Evolutionary conservation across 2,329 filamentous ascomycete species (phyloP).

Genomic region (Pochonia chlamydosporia): DNA sequence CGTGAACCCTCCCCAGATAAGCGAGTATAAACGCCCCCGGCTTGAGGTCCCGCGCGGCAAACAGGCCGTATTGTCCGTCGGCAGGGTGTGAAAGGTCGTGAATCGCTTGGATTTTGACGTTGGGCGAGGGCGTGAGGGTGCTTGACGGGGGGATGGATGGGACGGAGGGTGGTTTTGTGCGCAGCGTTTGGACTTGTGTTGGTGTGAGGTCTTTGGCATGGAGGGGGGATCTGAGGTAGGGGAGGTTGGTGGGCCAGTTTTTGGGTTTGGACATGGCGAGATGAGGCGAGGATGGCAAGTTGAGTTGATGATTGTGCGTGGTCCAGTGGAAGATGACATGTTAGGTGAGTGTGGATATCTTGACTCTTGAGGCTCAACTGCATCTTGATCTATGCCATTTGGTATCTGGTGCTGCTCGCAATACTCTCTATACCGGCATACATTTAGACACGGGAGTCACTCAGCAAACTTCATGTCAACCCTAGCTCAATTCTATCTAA

Average conservation of each 20-base stretch:
- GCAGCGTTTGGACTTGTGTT: conserved; percentile 34
- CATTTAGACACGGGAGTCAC: too few species aligned
- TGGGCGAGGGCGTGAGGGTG: conserved; percentile 37
- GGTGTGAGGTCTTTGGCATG: conserved; percentile 41
- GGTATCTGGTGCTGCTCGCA: too few species aligned
- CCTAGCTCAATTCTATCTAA: conserved; percentile 7
- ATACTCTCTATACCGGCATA: background rate
- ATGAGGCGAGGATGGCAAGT: too few species aligned
- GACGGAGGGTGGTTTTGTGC: conserved; percentile 20
- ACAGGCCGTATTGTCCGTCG: conserved; percentile 52
- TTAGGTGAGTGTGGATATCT: too few species aligned
- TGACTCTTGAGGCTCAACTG: too few species aligned
- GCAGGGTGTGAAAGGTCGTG: conserved; percentile 48
- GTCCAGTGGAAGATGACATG: too few species aligned
- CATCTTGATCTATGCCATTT: too few species aligned
- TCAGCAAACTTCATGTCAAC: background rate
- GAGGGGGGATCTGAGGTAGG: conserved; percentile 46
- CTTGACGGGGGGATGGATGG: conserved; percentile 20
- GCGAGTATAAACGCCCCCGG: conserved; percentile 53
- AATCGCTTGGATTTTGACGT: conserved; percentile 51
- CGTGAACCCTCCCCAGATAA: conserved; percentile 56
- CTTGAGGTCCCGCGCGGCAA: conserved; percentile 47
- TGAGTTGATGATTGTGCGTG: too few species aligned
- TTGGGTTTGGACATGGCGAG: conserved; percentile 37
- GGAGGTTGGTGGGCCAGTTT: conserved; percentile 51